Evolutionary conservation across 352 stramenopile species (phyloP).

Genomic region (Globisporangium mamillatum): DNA sequence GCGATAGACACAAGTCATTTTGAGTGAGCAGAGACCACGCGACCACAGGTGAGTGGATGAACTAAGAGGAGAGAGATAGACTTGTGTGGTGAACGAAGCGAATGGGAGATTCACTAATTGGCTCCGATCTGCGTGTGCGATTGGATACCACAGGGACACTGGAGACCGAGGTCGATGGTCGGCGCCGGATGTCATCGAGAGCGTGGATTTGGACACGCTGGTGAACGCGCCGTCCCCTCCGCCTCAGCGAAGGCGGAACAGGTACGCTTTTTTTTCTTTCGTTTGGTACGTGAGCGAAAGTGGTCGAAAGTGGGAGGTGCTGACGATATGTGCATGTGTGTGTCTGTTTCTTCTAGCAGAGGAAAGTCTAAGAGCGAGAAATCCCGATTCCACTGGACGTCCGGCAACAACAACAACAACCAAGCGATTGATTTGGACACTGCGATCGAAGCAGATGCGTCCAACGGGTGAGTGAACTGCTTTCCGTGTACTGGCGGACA

Average conservation of each 20-base stretch:
- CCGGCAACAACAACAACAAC: conserved; percentile 16
- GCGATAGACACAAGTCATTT: conserved; percentile 56
- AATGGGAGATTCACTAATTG: neutral
- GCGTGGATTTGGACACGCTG: conserved; percentile 76
- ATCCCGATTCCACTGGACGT: conserved; percentile 26
- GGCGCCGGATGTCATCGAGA: conserved; percentile 53
- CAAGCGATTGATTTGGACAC: conserved; percentile 22
- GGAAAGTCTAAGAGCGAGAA: conserved; percentile 36
- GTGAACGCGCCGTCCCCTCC: conserved; percentile 69
- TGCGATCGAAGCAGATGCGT: conserved; percentile 23
- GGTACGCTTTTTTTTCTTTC: conserved; percentile 27
- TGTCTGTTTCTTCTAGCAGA: neutral
- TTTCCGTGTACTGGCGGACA: neutral
- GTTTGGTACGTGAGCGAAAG: neutral
- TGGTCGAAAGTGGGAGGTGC: neutral
- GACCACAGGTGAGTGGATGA: conserved; percentile 31
- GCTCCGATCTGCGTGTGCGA: neutral
- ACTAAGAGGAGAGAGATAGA: neutral
- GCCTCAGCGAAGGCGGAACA: conserved; percentile 41
- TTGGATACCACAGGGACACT: conserved; percentile 11
- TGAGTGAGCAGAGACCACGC: conserved; percentile 47
- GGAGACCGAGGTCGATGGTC: conserved; percentile 63
- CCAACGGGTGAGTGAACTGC: conserved; percentile 12
- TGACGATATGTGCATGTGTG: neutral
- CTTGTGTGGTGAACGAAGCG: neutral